phyloP scores from a whole-genome alignment of 225 moss, liverwort and hornwort species.

The Pseudoscleropodium purum region DNA sequence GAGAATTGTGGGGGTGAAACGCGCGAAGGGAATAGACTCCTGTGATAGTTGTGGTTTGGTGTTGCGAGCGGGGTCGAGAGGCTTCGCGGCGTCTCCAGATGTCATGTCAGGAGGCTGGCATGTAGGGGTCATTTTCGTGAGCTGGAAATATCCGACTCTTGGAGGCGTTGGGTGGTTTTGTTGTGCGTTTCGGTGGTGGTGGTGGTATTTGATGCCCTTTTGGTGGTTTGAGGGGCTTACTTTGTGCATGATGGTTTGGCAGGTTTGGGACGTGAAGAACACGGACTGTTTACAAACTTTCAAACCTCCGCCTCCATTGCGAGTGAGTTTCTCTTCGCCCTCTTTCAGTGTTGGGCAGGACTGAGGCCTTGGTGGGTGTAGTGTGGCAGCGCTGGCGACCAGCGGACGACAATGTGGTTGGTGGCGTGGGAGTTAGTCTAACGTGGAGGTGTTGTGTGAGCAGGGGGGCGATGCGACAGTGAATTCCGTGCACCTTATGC shows the following conservation, averaged over 20 bases:
- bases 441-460: background rate
- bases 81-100: background rate
- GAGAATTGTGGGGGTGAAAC: constrained; percentile 2
- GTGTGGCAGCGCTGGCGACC: background rate
- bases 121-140: background rate
- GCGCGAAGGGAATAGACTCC: background rate
- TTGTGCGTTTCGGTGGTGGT: background rate
- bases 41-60: background rate
- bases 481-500: constrained; percentile 77
- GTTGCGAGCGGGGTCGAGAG: background rate
- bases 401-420: background rate
- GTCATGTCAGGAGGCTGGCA: background rate
- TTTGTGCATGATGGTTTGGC: constrained; percentile 1
- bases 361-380: background rate
- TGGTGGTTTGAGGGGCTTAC: background rate
- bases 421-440: background rate
- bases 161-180: background rate
- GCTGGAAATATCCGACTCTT: background rate
- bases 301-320: constrained; percentile 93
- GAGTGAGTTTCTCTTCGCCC: constrained; percentile 30
- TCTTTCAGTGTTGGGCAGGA: background rate
- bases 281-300: constrained; percentile 90
- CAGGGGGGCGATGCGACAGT: constrained; percentile 89
- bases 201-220: background rate
- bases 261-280: constrained; percentile 99